Base-by-base conservation (phyloP, 345 rosid genomes). In the Sonneratia caseolaris region DNA sequence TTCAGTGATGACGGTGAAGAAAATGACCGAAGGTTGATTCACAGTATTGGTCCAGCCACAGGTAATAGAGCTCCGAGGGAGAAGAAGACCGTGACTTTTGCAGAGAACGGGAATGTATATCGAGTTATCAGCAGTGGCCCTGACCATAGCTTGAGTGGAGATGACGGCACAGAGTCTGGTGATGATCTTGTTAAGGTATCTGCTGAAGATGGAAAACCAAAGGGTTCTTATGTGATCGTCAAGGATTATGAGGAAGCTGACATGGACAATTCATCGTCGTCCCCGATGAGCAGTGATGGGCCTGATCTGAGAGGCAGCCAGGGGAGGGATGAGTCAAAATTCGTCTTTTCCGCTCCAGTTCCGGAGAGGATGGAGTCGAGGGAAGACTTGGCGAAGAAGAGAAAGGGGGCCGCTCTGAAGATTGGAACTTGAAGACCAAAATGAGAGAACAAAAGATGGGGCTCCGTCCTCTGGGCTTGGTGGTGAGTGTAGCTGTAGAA, bases 311-410 rank as follows among this genome's bases (percentile, higher is more conserved):
- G 42, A 40, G 56, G 68, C 64, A 62, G 70, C 64, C 40, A 64
- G 38, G 37, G 14, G 35, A 59, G 69, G 45, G 73, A 66, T 51
- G 73, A 24, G 32, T 70, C 21, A 13, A 32, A 66, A 43, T 79
- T 77, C 22, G 75, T 78, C 76, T 83, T 80, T 71, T 81, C 92
- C 74, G 87, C 97, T 65, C 93, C 97, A 14, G 24, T 81, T 71
- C 90, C 93, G 11, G 83, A 83, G 70, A 88, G 88, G 84, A 91
- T 87, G 91, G 93, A 91, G 74, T 69, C 82, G 9, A 80, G 82
- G 81, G 82, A 78, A 70, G 84, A 72, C 75, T 72, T 77, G 45
- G 68, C 53, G 76, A 83, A 59, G 76, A 82, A 70, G 66, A 86
- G 83, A 61, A 75, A 75, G 4, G 38, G 38, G 70, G 73, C 74